A percentile compares a stretch with the other conserved stretches of the same genome.
These are phyloP conservation scores for Trypanosoma melophagium DNA, from an alignment of 208 protist genomes.

Conservation along the genomic window DNA sequence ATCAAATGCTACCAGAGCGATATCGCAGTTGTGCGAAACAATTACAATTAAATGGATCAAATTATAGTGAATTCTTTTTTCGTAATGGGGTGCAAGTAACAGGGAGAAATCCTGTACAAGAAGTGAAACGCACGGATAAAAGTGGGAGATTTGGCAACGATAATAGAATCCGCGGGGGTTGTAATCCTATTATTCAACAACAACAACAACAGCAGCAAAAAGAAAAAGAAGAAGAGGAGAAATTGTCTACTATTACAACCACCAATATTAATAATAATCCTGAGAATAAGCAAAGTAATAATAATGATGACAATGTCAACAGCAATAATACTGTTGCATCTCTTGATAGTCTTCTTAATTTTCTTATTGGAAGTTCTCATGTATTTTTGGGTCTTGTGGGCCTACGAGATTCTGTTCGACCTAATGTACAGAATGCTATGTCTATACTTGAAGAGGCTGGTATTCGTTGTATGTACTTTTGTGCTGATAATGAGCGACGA, in stretches of 20 bases:
- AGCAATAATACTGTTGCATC: conserved; percentile 24
- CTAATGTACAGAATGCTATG: conserved; percentile 76
- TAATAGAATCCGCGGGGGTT: background rate
- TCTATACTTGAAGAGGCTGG: conserved; percentile 82
- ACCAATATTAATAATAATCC: conserved; percentile 4
- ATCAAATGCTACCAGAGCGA: conserved; percentile 71
- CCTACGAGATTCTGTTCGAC: conserved; percentile 83
- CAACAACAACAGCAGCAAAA: background rate
- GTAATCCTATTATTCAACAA: background rate
- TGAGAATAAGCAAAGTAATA: background rate
- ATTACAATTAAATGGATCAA: conserved; percentile 26
- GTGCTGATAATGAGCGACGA: conserved; percentile 70
- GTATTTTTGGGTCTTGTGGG: conserved; percentile 90
- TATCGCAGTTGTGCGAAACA: conserved; percentile 55
- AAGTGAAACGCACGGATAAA: background rate
- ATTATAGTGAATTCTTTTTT: conserved; percentile 81
- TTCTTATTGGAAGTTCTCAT: conserved; percentile 53
- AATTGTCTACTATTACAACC: background rate
- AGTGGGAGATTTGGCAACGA: background rate
- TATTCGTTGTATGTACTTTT: conserved; percentile 94
- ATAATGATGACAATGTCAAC: background rate
- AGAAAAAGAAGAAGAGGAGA: background rate
- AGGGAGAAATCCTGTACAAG: background rate
- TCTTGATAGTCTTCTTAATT: conserved; percentile 39
- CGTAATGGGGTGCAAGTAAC: conserved; percentile 68